Conservation (phyloP, 768 basidiomycete genomes). For the Lentinula lateritia region DNA sequence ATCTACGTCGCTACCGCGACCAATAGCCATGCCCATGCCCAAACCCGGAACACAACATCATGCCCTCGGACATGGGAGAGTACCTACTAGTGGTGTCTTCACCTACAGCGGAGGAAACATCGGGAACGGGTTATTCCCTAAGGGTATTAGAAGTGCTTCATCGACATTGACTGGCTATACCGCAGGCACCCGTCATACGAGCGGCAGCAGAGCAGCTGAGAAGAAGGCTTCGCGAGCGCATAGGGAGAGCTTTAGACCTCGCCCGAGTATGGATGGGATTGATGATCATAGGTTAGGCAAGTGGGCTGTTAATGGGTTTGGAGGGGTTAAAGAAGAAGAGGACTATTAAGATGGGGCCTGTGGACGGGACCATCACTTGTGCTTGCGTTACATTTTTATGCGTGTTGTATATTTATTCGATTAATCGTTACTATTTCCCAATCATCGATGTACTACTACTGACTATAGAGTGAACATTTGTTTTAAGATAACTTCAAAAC, state of each 20-base stretch:
- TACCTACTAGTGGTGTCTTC: conserved; percentile 25
- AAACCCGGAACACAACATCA: conserved; percentile 48
- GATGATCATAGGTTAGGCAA: conserved; percentile 21
- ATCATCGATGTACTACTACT: neutral
- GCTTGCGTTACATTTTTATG: neutral
- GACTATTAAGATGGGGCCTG: conserved; percentile 14
- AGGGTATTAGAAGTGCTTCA: conserved; percentile 19
- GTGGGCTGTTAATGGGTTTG: conserved; percentile 19
- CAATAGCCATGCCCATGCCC: conserved; percentile 44
- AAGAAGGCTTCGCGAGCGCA: conserved; percentile 49
- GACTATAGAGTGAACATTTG: neutral
- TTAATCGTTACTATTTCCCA: no score
- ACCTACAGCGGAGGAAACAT: neutral
- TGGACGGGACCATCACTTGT: conserved; percentile 11
- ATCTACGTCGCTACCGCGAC: conserved; percentile 29
- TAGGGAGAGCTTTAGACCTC: conserved; percentile 80
- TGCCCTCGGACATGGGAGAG: conserved; percentile 49
- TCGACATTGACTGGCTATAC: conserved; percentile 14
- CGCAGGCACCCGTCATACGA: conserved; percentile 17
- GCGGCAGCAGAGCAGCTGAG: conserved; percentile 19
- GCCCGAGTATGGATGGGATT: conserved; percentile 60
- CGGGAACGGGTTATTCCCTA: conserved; percentile 16
- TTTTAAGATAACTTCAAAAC: no score
- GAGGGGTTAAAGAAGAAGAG: conserved; percentile 44
- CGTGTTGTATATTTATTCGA: neutral